These are phyloP conservation scores for Cydonia oblonga DNA, from an alignment of 331 rosid species.

Conservation along the genomic window DNA sequence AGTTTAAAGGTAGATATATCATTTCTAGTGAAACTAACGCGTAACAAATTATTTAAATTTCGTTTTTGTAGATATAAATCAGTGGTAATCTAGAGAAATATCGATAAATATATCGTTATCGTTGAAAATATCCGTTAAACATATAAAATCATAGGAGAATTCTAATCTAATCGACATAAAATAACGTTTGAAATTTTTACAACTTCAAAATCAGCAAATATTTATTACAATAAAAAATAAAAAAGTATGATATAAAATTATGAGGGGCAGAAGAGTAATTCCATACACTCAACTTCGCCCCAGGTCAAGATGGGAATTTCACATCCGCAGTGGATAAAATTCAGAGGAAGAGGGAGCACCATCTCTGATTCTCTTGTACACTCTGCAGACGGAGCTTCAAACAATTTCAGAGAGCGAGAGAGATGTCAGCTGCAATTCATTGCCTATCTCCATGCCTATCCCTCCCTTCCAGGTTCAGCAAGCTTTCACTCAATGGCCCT, in stretches of 20 bases:
- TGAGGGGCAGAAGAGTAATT: background rate
- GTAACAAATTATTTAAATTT: no score
- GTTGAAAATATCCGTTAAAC: no score
- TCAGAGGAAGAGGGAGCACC: background rate
- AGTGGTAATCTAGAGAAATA: no score
- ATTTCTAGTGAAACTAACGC: no score
- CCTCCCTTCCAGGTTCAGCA: constrained; percentile 52
- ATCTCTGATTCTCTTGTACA: background rate
- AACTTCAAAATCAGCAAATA: no score
- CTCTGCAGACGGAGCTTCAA: background rate
- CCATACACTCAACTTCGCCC: background rate
- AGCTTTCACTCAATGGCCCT: constrained; percentile 37
- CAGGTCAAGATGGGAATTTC: background rate
- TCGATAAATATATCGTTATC: no score
- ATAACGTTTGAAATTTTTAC: no score
- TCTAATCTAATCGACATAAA: no score
- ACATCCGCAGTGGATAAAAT: background rate
- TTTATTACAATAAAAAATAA: no score
- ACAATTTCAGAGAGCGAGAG: background rate
- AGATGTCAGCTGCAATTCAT: constrained; percentile 44
- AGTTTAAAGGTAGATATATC: no score
- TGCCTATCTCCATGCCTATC: constrained; percentile 45
- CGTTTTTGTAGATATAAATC: no score
- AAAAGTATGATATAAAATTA: background rate
- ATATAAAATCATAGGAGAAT: no score